phyloP scores from a whole-genome alignment of 495 filamentous ascomycete genomes.

The Hyaloscypha hepaticicola region DNA sequence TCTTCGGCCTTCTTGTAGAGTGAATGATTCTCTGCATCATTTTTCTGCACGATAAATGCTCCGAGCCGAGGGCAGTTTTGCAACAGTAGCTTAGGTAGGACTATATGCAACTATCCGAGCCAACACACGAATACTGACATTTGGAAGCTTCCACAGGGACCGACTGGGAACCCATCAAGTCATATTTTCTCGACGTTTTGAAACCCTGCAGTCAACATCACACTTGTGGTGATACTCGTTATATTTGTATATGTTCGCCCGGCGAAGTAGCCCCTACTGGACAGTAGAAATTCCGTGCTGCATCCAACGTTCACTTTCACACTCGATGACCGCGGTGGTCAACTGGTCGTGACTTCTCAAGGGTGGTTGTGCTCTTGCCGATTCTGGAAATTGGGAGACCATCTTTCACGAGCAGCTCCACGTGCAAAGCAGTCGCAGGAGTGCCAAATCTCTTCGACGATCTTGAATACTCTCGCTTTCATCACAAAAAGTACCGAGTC shows the following conservation, averaged over 20 bases:
- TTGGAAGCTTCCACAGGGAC: not conserved
- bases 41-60: not conserved
- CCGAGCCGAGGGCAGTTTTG: not conserved
- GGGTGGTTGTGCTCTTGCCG: constrained; percentile 2
- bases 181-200: not conserved
- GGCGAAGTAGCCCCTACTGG: not conserved
- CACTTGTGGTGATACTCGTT: not conserved
- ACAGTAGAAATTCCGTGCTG: not conserved
- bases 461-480: not conserved
- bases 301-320: not conserved
- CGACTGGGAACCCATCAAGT: not conserved
- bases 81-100: constrained; percentile 18
- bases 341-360: not conserved
- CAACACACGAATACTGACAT: constrained; percentile 22
- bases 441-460: not conserved
- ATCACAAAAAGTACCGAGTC: not conserved
- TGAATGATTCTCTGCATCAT: not conserved
- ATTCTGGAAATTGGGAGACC: constrained; percentile 6
- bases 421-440: not conserved
- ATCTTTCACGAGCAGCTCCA: not conserved
- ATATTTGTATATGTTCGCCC: not conserved
- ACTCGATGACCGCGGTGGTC: not conserved
- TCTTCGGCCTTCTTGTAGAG: not conserved
- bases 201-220: not conserved
- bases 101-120: constrained; percentile 20